Conservation (phyloP, 441 rosid species). For the Gossypium schwendimanii region DNA sequence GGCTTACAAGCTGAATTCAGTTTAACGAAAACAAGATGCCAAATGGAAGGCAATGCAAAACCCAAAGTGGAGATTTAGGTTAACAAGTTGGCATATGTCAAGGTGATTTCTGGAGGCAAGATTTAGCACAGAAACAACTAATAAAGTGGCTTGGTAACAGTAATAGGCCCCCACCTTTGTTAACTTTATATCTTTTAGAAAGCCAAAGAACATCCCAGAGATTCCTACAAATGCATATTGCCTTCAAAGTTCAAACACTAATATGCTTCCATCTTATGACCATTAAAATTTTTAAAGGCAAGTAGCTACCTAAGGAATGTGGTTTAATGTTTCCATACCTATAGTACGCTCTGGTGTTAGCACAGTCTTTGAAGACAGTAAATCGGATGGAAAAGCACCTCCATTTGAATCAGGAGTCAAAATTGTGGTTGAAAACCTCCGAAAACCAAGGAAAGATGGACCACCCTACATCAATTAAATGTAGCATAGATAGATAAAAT, state of each 20-base stretch:
- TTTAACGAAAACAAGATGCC: neutral
- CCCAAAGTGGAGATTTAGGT: neutral
- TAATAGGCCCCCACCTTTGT: neutral
- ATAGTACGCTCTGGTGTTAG: conserved; percentile 44
- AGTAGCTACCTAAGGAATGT: neutral
- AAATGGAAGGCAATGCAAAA: neutral
- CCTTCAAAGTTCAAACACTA: neutral
- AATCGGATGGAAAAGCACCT: conserved; percentile 54
- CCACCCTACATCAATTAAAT: conserved; percentile 33
- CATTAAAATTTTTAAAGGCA: neutral
- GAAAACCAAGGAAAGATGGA: conserved; percentile 27
- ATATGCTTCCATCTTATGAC: neutral
- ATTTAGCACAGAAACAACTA: neutral
- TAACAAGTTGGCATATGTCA: neutral
- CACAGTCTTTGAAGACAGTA: conserved; percentile 42
- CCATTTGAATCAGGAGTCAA: conserved; percentile 51
- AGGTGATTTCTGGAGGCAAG: neutral
- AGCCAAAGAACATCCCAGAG: neutral
- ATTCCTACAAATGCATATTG: neutral
- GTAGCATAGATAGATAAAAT: neutral
- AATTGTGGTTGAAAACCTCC: conserved; percentile 47
- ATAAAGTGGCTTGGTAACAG: neutral
- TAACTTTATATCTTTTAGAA: neutral
- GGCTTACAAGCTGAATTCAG: neutral
- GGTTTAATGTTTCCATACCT: conserved; percentile 35